Evolutionary conservation across 352 stramenopile genomes (phyloP).

Genomic region (Blastocystis sp.): DNA sequence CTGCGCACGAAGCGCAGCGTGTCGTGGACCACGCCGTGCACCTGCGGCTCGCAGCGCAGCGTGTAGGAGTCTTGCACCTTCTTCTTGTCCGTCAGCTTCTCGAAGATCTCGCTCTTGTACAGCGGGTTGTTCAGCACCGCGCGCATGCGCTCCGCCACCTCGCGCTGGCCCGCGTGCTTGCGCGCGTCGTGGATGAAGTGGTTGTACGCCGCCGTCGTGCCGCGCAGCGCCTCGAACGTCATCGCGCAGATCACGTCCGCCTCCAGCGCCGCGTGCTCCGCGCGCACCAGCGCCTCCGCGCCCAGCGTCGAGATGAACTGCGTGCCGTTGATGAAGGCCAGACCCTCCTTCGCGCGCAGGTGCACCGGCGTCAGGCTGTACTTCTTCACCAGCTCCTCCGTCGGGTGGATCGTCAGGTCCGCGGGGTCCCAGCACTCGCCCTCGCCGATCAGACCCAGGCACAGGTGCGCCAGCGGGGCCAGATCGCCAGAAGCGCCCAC

Average conservation of each 20-base stretch:
- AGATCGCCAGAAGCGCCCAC: constrained; percentile 83
- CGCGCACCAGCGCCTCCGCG: constrained; percentile 78
- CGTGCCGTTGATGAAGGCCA: constrained; percentile 86
- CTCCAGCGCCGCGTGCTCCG: constrained; percentile 77
- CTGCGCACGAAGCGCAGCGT: constrained; percentile 81
- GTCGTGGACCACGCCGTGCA: constrained; percentile 83
- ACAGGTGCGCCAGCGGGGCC: constrained; percentile 81
- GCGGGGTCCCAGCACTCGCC: constrained; percentile 79
- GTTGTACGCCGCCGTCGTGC: constrained; percentile 83
- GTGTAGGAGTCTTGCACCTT: constrained; percentile 85
- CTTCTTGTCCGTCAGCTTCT: constrained; percentile 82
- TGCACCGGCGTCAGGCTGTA: constrained; percentile 76
- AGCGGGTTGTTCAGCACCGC: constrained; percentile 77
- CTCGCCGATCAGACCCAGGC: constrained; percentile 83
- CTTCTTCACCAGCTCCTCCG: constrained; percentile 73
- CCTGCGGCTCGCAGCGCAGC: constrained; percentile 81
- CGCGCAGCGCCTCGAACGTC: constrained; percentile 82
- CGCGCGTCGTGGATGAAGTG: constrained; percentile 81
- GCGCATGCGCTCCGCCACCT: constrained; percentile 79
- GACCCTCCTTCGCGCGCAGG: constrained; percentile 81
- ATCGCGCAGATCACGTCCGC: constrained; percentile 80
- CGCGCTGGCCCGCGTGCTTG: constrained; percentile 79
- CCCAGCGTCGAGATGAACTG: constrained; percentile 83
- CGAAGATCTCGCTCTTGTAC: constrained; percentile 79
- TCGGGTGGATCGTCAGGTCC: constrained; percentile 46